Evolutionary conservation across 768 basidiomycete species (phyloP).

Genomic region (Tephrocybe sp.): DNA sequence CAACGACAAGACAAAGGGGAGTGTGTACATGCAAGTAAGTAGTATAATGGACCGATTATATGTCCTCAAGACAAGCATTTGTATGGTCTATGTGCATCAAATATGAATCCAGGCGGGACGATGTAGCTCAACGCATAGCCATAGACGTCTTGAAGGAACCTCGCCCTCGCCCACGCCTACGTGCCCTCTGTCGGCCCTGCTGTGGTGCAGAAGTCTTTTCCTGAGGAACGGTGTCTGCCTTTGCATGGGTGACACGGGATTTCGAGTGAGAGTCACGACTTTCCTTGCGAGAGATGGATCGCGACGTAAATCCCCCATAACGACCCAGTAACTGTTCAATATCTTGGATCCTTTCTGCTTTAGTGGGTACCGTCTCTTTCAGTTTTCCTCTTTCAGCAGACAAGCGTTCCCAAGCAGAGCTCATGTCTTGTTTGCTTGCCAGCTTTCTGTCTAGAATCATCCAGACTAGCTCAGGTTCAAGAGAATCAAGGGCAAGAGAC

Average conservation of each 20-base stretch:
- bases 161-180: conserved; percentile 34
- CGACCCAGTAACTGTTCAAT: conserved; percentile 52
- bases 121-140: conserved; percentile 16
- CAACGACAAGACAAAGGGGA: background rate
- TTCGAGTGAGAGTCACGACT: background rate
- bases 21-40: background rate
- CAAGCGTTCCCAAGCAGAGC: conserved; percentile 49
- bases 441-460: conserved; percentile 61
- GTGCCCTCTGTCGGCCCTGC: conserved; percentile 17
- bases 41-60: background rate
- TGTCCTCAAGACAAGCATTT: background rate
- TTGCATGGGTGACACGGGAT: background rate
- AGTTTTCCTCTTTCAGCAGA: conserved; percentile 32
- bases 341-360: conserved; percentile 42
- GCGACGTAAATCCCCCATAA: conserved; percentile 51
- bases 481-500: conserved; percentile 56
- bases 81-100: too few species aligned
- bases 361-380: conserved; percentile 21
- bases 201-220: background rate
- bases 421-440: conserved; percentile 47
- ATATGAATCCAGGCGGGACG: too few species aligned
- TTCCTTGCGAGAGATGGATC: background rate
- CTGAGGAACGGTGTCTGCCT: background rate
- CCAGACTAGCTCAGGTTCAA: conserved; percentile 65
- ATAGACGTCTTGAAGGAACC: conserved; percentile 13